Conservation (phyloP, 2,329 filamentous ascomycete species). For the Monilinia fructigena region DNA sequence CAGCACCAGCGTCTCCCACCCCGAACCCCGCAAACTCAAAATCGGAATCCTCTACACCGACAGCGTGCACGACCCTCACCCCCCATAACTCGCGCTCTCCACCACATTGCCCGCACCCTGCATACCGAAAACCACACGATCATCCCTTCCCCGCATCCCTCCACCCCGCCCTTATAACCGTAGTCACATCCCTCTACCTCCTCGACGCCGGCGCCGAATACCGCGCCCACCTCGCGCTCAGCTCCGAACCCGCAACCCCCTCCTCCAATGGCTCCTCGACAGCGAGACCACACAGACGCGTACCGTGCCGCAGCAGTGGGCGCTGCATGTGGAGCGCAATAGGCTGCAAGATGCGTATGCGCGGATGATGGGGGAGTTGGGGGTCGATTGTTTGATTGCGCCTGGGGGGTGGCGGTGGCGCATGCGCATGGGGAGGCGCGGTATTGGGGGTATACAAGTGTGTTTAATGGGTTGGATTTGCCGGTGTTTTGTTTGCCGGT, state of each 20-base stretch:
- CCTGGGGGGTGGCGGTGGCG: constrained; percentile 22
- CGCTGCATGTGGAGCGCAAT: constrained; percentile 37
- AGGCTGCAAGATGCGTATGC: constrained; percentile 31
- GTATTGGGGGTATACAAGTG: constrained; percentile 28
- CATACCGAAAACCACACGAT: constrained; percentile 5
- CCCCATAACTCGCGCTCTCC: constrained; percentile 16
- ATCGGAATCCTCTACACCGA: constrained; percentile 40
- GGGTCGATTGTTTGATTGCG: constrained; percentile 23
- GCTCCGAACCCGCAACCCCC: constrained; percentile 26
- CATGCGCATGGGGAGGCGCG: constrained; percentile 19
- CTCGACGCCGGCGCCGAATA: constrained; percentile 30
- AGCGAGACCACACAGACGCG: neutral
- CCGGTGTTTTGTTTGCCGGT: constrained; percentile 19
- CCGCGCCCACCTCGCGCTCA: constrained; percentile 23
- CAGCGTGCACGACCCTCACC: constrained; percentile 27
- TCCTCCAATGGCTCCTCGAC: constrained; percentile 31
- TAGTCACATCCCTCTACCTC: neutral
- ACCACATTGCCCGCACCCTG: no score
- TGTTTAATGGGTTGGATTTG: constrained; percentile 27
- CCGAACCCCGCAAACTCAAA: constrained; percentile 34
- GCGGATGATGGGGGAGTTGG: constrained; percentile 31
- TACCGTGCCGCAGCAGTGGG: neutral
- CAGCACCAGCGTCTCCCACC: no score
- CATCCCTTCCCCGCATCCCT: constrained; percentile 4
- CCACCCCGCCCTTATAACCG: neutral